Percentiles rank a stretch among this genome's conserved stretches.
These are phyloP conservation scores for Penicillium sp. DNA, from an alignment of 2,329 filamentous ascomycete species.

Conservation along the genomic window DNA sequence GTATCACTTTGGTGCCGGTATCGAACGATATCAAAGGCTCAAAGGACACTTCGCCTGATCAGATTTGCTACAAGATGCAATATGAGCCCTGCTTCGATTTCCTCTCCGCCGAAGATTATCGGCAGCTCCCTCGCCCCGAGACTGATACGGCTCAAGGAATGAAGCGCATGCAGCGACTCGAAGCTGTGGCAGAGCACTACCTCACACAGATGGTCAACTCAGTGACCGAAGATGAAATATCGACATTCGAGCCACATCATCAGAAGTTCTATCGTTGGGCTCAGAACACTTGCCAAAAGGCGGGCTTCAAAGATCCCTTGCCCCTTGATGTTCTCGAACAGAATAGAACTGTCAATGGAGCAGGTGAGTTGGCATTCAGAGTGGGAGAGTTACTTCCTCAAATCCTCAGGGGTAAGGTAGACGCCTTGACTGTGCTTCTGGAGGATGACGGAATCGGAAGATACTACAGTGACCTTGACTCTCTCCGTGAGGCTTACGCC, in stretches of 20 bases:
- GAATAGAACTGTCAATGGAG: slow-evolving; percentile 9
- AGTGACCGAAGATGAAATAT: slow-evolving; percentile 11
- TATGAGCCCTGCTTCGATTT: slow-evolving; percentile 19
- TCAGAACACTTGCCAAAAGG: slow-evolving; percentile 9
- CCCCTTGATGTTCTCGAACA: slow-evolving; percentile 7
- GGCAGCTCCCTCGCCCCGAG: slow-evolving; percentile 9
- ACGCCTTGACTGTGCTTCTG: slow-evolving; percentile 24
- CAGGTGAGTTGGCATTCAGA: slow-evolving; percentile 11
- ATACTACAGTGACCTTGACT: slow-evolving; percentile 19
- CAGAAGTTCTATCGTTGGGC: slow-evolving; percentile 19
- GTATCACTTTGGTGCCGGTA: slow-evolving; percentile 12
- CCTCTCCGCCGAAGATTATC: slow-evolving; percentile 13
- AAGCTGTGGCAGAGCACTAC: slow-evolving; percentile 14
- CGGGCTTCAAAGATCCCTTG: not conserved
- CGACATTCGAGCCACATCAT: slow-evolving; percentile 8
- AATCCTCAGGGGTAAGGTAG: slow-evolving; percentile 20
- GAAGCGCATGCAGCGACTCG: slow-evolving; percentile 11
- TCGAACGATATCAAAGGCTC: slow-evolving; percentile 14
- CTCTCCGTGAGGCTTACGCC: slow-evolving; percentile 15
- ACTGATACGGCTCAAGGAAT: slow-evolving; percentile 5
- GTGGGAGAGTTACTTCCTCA: slow-evolving; percentile 17
- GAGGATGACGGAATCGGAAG: slow-evolving; percentile 21
- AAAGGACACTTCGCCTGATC: slow-evolving; percentile 8
- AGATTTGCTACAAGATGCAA: slow-evolving; percentile 17
- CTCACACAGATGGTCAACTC: slow-evolving; percentile 8